Evolutionary conservation across 1,284 basidiomycete species (phyloP), one percentile per base, ranked within the genome.

Genomic region (Fomitopsis schrenkii): DNA sequence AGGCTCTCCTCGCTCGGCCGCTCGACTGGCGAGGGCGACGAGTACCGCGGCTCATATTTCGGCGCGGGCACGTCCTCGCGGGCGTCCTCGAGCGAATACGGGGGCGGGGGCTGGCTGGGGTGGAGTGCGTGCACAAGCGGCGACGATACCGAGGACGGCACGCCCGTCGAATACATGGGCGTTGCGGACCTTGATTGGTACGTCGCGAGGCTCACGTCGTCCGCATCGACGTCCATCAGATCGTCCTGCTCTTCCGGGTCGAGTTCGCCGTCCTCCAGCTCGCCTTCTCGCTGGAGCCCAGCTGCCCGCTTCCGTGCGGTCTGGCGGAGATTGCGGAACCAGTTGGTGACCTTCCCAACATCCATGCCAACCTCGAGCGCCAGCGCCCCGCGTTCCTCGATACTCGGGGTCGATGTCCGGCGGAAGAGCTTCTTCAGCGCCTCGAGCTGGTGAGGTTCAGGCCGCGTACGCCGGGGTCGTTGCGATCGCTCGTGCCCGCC

Each of bases 261-360:
- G 38, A 62, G 54, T 48, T 68, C 67, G 62, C 74, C 70, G 59
- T 70, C 75, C 40, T 75, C 75, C 44, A 72, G 68, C 60, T 77
- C 75, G 50, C 79, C 77, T 60, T 79, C 55, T 81, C 77, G 57
- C 63, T 67, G 67, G 58, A 62, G 64, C 40, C 65, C 65, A 42
- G 60, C 67, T 60, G 72, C 71, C 26, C 87, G 83, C 73, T 85
- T 89, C 59, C 89, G 79, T 38, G 87, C 80, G 9, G 87, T 90
- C 75, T 91, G 89, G 48, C 88, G 82, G 62, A 90, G 77, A 71
- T 92, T 92, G 45, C 90, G 80, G 79, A 91, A 92, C 90, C 90
- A 92, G 72, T 92, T 92, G n/a, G 89, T 91, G 55, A 92, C 89
- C 75, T 90, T 91, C 68, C 85, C 85, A 61, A 91, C 74, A 73